phyloP scores from a whole-genome alignment of 345 rosid species.

The Zanthoxylum bungeanum region DNA sequence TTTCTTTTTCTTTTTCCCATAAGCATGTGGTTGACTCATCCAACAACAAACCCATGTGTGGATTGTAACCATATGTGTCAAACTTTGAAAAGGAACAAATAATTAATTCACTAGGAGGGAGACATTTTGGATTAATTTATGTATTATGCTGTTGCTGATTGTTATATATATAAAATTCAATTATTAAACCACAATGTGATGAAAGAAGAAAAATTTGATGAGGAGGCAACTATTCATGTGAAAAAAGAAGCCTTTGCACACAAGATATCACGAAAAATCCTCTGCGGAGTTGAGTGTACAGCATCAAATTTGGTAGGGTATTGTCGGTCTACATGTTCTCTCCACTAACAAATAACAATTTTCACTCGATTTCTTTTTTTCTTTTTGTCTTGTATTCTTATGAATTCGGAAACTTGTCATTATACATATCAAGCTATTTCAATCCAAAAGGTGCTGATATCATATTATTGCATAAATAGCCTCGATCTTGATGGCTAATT shows the following conservation, averaged over 20 bases:
- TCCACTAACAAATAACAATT: constrained; percentile 7
- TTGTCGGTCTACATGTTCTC: constrained; percentile 14
- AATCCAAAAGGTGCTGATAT: no score
- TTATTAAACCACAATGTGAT: not conserved
- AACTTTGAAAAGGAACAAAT: not conserved
- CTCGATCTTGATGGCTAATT: not conserved
- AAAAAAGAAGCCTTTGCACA: not conserved
- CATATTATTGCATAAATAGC: no score
- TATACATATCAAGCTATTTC: not conserved
- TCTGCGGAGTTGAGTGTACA: not conserved
- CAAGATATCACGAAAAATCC: not conserved
- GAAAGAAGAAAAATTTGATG: not conserved
- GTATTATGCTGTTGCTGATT: not conserved
- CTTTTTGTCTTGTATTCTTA: not conserved
- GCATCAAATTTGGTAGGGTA: not conserved
- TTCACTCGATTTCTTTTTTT: not conserved
- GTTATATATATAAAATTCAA: not conserved
- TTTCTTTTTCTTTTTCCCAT: not conserved
- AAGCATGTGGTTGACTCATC: constrained; percentile 7
- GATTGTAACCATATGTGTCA: no score
- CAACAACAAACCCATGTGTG: not conserved
- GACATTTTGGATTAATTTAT: not conserved
- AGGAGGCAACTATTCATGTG: not conserved
- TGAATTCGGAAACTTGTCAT: not conserved
- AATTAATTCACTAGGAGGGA: not conserved